Evolutionary conservation across 2,329 filamentous ascomycete species (phyloP).

Genomic region (Verticillium dahliae): DNA sequence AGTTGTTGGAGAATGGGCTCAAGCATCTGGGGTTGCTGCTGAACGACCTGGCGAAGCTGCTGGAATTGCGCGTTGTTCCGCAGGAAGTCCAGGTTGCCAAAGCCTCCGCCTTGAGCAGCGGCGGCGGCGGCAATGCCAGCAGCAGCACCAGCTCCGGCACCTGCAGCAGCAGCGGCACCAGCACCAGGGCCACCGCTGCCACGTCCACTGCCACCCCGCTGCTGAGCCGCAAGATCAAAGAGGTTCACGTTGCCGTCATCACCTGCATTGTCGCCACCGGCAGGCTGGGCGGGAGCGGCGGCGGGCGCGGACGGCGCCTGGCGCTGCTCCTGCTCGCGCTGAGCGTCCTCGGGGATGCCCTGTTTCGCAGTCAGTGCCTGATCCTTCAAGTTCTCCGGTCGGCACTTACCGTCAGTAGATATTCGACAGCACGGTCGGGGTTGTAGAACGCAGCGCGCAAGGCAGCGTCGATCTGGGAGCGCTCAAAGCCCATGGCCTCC

Average conservation of each 20-base stretch:
- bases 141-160: conserved; percentile 32
- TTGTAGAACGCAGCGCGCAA: conserved; percentile 98
- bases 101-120: conserved; percentile 50
- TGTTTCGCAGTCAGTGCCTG: conserved; percentile 25
- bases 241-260: conserved; percentile 73
- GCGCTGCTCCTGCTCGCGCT: conserved; percentile 59
- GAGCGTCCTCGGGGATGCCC: conserved; percentile 85
- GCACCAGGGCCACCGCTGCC: conserved; percentile 32
- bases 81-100: conserved; percentile 88
- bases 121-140: conserved; percentile 31
- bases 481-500: conserved; percentile 95
- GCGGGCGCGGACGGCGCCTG: conserved; percentile 33
- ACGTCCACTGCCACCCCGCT: conserved; percentile 39
- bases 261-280: conserved; percentile 37
- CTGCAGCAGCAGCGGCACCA: conserved; percentile 33
- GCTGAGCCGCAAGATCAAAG: conserved; percentile 86
- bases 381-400: background rate
- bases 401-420: conserved; percentile 71
- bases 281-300: conserved; percentile 27
- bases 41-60: conserved; percentile 92
- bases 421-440: conserved; percentile 94
- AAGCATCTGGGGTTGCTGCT: conserved; percentile 97
- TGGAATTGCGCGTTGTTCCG: conserved; percentile 97
- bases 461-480: conserved; percentile 81
- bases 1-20: conserved; percentile 97